These are phyloP conservation scores for Lipomyces oligophaga DNA, from an alignment of 805 yeast species.

Conservation along the genomic window DNA sequence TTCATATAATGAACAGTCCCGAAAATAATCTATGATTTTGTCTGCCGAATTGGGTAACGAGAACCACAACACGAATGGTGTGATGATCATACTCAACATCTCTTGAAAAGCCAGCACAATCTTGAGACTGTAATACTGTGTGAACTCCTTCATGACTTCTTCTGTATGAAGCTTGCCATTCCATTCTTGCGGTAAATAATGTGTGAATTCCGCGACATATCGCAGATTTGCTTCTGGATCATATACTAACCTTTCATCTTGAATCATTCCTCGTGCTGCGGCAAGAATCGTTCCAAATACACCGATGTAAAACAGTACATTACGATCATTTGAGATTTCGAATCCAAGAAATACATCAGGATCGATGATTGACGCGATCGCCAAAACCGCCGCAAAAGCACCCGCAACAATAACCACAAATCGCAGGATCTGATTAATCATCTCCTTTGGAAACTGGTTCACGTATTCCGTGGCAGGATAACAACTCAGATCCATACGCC, in stretches of 20 bases:
- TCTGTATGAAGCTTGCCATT: conserved; percentile 79
- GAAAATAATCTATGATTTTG: conserved; percentile 78
- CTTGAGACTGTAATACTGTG: conserved; percentile 70
- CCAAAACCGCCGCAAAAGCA: conserved; percentile 83
- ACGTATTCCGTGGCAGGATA: conserved; percentile 79
- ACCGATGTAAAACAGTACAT: conserved; percentile 84
- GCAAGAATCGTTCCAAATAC: conserved; percentile 88
- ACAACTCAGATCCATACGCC: conserved; percentile 70
- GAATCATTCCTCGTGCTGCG: conserved; percentile 64
- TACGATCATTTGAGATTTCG: conserved; percentile 75
- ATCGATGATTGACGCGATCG: conserved; percentile 69
- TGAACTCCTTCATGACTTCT: conserved; percentile 75
- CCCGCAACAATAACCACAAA: conserved; percentile 77
- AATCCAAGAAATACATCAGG: conserved; percentile 88
- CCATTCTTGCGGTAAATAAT: conserved; percentile 86
- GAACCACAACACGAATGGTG: conserved; percentile 89
- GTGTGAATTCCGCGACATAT: conserved; percentile 81
- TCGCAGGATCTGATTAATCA: conserved; percentile 46
- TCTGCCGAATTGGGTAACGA: conserved; percentile 71
- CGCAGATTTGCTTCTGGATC: conserved; percentile 87
- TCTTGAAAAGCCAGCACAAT: conserved; percentile 70
- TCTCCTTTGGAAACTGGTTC: conserved; percentile 87
- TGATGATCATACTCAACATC: conserved; percentile 70
- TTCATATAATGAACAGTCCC: conserved; percentile 84
- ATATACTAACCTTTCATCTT: conserved; percentile 66